Conservation (phyloP, 148 eudicot species). For the Dysphania ambrosioides region DNA sequence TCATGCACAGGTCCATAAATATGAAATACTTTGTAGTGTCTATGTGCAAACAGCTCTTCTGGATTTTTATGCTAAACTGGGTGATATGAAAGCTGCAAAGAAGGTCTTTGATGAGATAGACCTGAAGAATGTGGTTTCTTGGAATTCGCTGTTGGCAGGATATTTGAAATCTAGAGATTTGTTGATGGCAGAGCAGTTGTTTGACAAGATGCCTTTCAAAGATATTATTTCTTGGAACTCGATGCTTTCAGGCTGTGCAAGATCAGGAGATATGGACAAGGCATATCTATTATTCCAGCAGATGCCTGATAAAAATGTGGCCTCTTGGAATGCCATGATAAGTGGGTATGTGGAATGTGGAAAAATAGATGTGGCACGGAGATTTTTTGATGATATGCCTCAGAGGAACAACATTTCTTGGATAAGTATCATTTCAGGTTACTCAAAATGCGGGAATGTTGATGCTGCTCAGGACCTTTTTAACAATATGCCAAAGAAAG, state of each 20-base stretch:
- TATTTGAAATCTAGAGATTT: conserved; percentile 53
- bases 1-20: conserved; percentile 65
- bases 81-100: conserved; percentile 48
- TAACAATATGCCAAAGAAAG: conserved; percentile 36
- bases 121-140: conserved; percentile 64
- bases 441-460: conserved; percentile 68
- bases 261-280: conserved; percentile 52
- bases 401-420: conserved; percentile 56
- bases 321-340: conserved; percentile 84
- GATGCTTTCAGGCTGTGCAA: conserved; percentile 66
- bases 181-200: conserved; percentile 41
- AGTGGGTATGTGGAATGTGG: conserved; percentile 62
- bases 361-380: conserved; percentile 51
- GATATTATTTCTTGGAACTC: conserved; percentile 84
- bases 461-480: conserved; percentile 50
- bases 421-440: conserved; percentile 70
- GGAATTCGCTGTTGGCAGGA: conserved; percentile 74
- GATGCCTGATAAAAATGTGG: conserved; percentile 62
- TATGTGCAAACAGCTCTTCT: conserved; percentile 69
- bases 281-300: conserved; percentile 49
- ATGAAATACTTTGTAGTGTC: conserved; percentile 46
- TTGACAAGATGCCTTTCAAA: conserved; percentile 55
- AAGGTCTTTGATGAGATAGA: conserved; percentile 62
- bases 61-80: conserved; percentile 68
- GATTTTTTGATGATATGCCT: conserved; percentile 62